Conservation (phyloP, 2,329 filamentous ascomycete genomes). For the Xylaria sp. region DNA sequence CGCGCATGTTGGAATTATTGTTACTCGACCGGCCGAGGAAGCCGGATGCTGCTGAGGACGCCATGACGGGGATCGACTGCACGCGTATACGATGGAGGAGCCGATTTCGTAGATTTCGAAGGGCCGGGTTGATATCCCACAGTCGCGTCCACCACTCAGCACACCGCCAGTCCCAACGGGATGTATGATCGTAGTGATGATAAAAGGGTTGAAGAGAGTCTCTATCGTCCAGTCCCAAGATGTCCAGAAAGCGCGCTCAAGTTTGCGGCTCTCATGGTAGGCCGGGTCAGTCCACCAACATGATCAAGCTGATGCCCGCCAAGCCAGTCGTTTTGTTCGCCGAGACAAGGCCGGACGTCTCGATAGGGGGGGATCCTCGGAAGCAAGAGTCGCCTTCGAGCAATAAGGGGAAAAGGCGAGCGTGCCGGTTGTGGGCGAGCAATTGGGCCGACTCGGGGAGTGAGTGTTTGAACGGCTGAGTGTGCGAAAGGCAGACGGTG, state of each 20-base stretch:
- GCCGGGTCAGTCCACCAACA: slow-evolving; percentile 49
- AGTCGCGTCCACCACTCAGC: slow-evolving; percentile 39
- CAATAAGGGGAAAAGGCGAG: slow-evolving; percentile 4
- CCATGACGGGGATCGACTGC: slow-evolving; percentile 56
- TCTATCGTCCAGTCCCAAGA: slow-evolving; percentile 38
- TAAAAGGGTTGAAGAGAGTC: slow-evolving; percentile 17
- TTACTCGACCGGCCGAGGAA: slow-evolving; percentile 74
- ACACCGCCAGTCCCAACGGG: slow-evolving; percentile 32
- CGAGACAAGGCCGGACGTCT: slow-evolving; percentile 12
- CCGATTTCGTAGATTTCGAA: slow-evolving; percentile 37
- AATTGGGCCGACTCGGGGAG: slow-evolving; percentile 23
- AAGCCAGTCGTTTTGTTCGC: slow-evolving; percentile 32
- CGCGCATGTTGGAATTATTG: slow-evolving; percentile 77
- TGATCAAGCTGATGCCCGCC: slow-evolving; percentile 42
- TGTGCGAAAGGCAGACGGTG: slow-evolving; percentile 5
- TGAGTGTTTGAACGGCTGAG: slow-evolving; percentile 8
- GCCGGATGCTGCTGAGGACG: slow-evolving; percentile 64
- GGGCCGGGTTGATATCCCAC: slow-evolving; percentile 37
- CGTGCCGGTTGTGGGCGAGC: slow-evolving; percentile 12
- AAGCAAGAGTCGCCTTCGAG: slow-evolving; percentile 4
- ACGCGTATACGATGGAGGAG: slow-evolving; percentile 25
- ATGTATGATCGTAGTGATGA: slow-evolving; percentile 14
- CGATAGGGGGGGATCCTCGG: slow-evolving; percentile 3
- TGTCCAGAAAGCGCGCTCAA: slow-evolving; percentile 46
- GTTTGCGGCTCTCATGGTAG: slow-evolving; percentile 49